Evolutionary conservation across 441 rosid genomes (phyloP).

Genomic region (Erysimum cheiri): DNA sequence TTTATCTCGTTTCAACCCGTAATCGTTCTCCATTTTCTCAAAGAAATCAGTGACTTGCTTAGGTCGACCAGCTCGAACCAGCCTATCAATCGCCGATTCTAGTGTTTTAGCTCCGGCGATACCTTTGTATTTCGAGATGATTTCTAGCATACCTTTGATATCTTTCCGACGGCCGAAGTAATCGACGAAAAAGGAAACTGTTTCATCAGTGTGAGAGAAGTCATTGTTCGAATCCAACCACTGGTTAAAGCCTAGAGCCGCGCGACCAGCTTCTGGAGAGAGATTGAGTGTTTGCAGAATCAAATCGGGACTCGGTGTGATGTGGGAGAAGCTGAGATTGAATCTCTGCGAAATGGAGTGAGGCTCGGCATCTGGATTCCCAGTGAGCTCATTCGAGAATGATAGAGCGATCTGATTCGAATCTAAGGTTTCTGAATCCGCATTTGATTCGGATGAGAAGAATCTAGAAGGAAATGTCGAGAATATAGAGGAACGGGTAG

Average conservation of each 20-base stretch:
- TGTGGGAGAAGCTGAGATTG: conserved; percentile 76
- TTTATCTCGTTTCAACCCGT: conserved; percentile 73
- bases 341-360: conserved; percentile 62
- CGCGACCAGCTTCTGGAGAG: conserved; percentile 83
- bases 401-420: conserved; percentile 60
- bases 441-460: conserved; percentile 52
- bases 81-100: conserved; percentile 65
- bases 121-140: conserved; percentile 56
- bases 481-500: conserved; percentile 17
- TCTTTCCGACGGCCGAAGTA: conserved; percentile 89
- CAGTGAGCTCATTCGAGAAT: conserved; percentile 67
- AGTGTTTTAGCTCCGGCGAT: conserved; percentile 60
- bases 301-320: conserved; percentile 60
- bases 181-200: conserved; percentile 72
- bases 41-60: conserved; percentile 70
- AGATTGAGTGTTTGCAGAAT: conserved; percentile 68
- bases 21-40: conserved; percentile 81
- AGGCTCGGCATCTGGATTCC: conserved; percentile 52
- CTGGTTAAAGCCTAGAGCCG: conserved; percentile 67
- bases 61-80: conserved; percentile 79
- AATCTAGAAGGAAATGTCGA: conserved; percentile 40
- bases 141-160: conserved; percentile 76
- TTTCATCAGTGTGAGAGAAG: conserved; percentile 75
- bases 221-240: conserved; percentile 60
- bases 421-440: conserved; percentile 38